Conservation (phyloP, 169 alveolate genomes). For the Cryptosporidium andersoni region DNA sequence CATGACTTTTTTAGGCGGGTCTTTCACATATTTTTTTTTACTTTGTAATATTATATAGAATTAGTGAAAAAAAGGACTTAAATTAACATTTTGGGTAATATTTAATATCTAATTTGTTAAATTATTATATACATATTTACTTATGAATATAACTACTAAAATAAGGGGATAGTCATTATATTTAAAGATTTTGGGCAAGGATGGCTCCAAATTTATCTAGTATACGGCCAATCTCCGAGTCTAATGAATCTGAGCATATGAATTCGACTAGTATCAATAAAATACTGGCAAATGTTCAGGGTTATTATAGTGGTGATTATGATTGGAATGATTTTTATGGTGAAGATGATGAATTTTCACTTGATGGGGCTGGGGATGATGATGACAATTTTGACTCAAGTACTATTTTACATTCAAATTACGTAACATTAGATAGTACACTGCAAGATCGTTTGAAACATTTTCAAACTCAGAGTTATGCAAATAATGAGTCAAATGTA, state of each 20-base stretch:
- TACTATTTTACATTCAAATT: conserved; percentile 11
- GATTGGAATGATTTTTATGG: conserved; percentile 71
- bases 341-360: conserved; percentile 59
- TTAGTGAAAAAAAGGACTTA: background rate
- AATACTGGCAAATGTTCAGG: conserved; percentile 67
- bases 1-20: no score
- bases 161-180: no score
- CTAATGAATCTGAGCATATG: background rate
- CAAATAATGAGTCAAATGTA: conserved; percentile 1
- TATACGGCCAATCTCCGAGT: no score
- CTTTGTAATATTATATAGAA: background rate
- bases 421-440: conserved; percentile 16
- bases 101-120: no score
- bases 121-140: no score
- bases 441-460: conserved; percentile 47
- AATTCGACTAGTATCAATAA: conserved; percentile 52
- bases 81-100: background rate
- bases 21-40: conserved; percentile 19
- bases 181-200: no score
- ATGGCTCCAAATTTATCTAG: no score
- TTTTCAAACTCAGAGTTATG: conserved; percentile 23
- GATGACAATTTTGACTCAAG: conserved; percentile 44
- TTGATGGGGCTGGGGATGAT: conserved; percentile 19
- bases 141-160: no score
- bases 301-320: conserved; percentile 65